phyloP scores from a whole-genome alignment of 805 yeast genomes.

The Teunomyces cretensis region DNA sequence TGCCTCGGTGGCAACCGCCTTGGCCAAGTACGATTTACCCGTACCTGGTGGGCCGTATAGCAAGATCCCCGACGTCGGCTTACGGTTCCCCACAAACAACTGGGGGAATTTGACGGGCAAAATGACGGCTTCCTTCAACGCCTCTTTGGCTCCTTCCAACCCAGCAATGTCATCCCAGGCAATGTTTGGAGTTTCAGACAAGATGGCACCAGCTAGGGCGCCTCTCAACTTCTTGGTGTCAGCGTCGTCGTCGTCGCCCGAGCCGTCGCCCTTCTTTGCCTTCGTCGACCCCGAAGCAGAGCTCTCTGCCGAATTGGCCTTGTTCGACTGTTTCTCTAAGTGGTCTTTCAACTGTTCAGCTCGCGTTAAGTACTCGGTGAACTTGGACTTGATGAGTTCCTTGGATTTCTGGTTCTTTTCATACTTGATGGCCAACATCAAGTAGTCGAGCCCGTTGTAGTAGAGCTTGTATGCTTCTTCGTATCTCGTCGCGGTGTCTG shows the following conservation, averaged over 20 bases:
- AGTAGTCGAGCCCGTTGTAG: conserved; percentile 89
- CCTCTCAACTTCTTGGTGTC: conserved; percentile 88
- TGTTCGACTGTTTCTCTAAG: conserved; percentile 60
- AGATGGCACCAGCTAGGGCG: conserved; percentile 87
- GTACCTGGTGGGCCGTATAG: conserved; percentile 88
- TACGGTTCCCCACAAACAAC: conserved; percentile 88
- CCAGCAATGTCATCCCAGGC: conserved; percentile 97
- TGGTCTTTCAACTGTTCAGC: conserved; percentile 94
- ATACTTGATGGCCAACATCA: conserved; percentile 90
- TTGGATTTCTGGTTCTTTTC: conserved; percentile 90
- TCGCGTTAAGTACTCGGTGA: conserved; percentile 85
- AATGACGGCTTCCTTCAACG: conserved; percentile 95
- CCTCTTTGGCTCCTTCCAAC: conserved; percentile 90
- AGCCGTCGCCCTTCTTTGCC: conserved; percentile 50
- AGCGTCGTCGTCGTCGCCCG: conserved; percentile 64
- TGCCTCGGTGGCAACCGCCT: conserved; percentile 98
- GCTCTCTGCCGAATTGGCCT: conserved; percentile 47
- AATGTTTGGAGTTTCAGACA: conserved; percentile 89
- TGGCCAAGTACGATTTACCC: conserved; percentile 94
- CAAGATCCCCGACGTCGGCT: conserved; percentile 88
- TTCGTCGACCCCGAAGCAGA: conserved; percentile 57
- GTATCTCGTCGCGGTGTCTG: conserved; percentile 84
- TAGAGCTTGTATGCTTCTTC: conserved; percentile 94
- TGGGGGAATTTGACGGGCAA: conserved; percentile 96
- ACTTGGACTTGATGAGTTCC: conserved; percentile 82